A percentile compares a stretch with the other conserved stretches of the same genome.
Evolutionary conservation across 139 green algal species (phyloP).

Genomic region (Trebouxia sp.): DNA sequence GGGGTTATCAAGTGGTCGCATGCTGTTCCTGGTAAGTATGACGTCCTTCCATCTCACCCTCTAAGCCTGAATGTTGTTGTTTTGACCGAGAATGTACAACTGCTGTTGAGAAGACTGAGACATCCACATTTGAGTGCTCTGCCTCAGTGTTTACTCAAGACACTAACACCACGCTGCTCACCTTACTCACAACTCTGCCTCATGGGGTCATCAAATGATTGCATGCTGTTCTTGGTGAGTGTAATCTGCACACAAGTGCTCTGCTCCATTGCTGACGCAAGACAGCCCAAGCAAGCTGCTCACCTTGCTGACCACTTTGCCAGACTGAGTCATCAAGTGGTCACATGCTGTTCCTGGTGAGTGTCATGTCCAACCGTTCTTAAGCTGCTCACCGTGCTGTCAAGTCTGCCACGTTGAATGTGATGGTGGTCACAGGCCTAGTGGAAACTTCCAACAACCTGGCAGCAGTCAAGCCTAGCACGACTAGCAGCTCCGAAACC

Average conservation of each 20-base stretch:
- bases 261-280: constrained; percentile 27
- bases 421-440: constrained; percentile 41
- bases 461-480: constrained; percentile 49
- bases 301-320: constrained; percentile 56
- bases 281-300: constrained; percentile 44
- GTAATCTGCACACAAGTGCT: background rate
- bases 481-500: background rate
- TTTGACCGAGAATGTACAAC: background rate
- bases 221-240: constrained; percentile 55
- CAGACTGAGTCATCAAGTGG: constrained; percentile 69
- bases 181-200: constrained; percentile 58
- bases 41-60: background rate
- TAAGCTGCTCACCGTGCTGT: background rate
- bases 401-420: background rate
- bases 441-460: constrained; percentile 82
- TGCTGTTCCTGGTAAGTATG: constrained; percentile 50
- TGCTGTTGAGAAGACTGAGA: background rate
- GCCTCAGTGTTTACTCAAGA: constrained; percentile 30
- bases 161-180: constrained; percentile 43
- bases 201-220: constrained; percentile 70
- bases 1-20: constrained; percentile 67
- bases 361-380: background rate
- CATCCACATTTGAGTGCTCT: background rate
- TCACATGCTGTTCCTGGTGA: constrained; percentile 12
- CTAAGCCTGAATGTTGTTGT: background rate